Conservation (phyloP, 371 early-diverging fungal genomes). For the Mortierella sp. region DNA sequence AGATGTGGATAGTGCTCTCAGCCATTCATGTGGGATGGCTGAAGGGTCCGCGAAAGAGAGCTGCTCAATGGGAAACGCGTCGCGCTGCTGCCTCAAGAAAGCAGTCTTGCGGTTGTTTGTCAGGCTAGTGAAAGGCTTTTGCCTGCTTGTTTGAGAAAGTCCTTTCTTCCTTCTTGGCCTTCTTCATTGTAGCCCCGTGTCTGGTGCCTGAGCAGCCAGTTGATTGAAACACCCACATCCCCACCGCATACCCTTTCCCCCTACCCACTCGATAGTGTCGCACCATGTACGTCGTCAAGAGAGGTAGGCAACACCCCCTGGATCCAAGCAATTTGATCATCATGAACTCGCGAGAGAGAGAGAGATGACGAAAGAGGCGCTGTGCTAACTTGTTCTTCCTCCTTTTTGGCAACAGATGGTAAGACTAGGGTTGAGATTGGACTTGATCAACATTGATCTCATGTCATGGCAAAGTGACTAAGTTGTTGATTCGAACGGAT, state of each 20-base stretch:
- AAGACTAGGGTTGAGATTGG: background rate
- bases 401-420: slow-evolving; percentile 10
- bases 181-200: background rate
- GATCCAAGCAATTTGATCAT: too few relatives aligned
- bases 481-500: background rate
- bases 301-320: slow-evolving; percentile 73
- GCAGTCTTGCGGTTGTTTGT: too few relatives aligned
- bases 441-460: background rate
- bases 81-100: too few relatives aligned
- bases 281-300: slow-evolving; percentile 79
- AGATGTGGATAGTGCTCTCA: too few relatives aligned
- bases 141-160: background rate
- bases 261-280: slow-evolving; percentile 2
- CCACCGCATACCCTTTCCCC: background rate
- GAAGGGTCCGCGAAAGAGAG: too few relatives aligned
- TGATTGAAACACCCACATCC: background rate
- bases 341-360: too few relatives aligned
- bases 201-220: background rate
- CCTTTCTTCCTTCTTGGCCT: background rate
- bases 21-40: too few relatives aligned
- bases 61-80: too few relatives aligned
- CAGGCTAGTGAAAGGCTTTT: too few relatives aligned
- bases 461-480: background rate
- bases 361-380: too few relatives aligned
- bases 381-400: background rate